Percentiles rank a stretch among this genome's conserved stretches.
Conservation (phyloP, 257 asterid genomes). For the Solanum ahanhuiri region DNA sequence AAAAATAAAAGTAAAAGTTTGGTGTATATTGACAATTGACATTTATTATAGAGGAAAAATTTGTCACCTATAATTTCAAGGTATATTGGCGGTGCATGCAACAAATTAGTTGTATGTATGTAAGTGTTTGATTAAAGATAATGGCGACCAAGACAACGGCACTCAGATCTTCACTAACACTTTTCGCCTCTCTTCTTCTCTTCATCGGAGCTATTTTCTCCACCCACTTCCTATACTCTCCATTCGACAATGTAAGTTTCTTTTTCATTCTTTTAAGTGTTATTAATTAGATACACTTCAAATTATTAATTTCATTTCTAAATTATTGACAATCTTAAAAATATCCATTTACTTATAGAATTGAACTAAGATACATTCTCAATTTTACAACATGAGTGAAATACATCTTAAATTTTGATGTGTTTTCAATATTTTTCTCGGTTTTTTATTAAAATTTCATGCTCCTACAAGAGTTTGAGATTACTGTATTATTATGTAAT, state of each 20-base stretch:
- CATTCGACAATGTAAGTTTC: conserved; percentile 37
- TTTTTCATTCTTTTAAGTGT: neutral
- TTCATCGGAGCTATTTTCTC: conserved; percentile 61
- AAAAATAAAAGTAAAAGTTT: neutral
- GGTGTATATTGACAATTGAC: neutral
- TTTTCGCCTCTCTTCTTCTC: conserved; percentile 31
- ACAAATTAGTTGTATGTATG: neutral
- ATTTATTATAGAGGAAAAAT: neutral
- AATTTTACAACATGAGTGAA: no score
- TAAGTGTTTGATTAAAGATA: neutral
- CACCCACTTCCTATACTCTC: conserved; percentile 56
- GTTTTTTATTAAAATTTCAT: no score
- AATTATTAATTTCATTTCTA: no score
- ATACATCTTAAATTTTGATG: no score
- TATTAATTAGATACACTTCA: neutral
- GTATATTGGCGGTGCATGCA: neutral
- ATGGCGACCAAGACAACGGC: neutral
- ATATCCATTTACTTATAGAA: no score
- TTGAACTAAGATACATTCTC: no score
- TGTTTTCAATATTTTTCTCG: no score
- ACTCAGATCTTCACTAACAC: conserved; percentile 20
- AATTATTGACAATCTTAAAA: no score
- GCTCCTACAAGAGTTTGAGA: no score
- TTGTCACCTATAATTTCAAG: neutral
- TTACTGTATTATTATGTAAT: no score